Evolutionary conservation across 768 basidiomycete species (phyloP).

Genomic region (Saitozyma podzolica): DNA sequence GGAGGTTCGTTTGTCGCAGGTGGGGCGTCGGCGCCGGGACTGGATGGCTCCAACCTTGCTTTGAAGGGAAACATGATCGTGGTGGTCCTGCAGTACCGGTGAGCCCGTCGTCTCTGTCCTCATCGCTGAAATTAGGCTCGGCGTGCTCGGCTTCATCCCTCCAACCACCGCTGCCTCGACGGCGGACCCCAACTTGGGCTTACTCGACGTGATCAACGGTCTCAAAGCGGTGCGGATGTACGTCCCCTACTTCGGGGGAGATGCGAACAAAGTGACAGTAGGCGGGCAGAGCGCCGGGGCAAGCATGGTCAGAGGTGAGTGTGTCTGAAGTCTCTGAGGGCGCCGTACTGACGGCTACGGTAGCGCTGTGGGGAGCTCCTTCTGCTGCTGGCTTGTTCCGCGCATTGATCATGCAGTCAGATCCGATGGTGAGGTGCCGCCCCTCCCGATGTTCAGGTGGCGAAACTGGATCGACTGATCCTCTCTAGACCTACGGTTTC

Average conservation of each 20-base stretch:
- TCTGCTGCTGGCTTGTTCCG: slow-evolving; percentile 71
- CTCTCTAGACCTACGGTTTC: slow-evolving; percentile 68
- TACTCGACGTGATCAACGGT: slow-evolving; percentile 62
- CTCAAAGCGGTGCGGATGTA: slow-evolving; percentile 65
- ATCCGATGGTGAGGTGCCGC: slow-evolving; percentile 67
- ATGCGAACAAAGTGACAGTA: slow-evolving; percentile 61
- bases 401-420: slow-evolving; percentile 79
- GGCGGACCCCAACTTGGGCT: slow-evolving; percentile 57
- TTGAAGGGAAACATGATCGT: slow-evolving; percentile 69
- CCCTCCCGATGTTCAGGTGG: not conserved
- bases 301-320: slow-evolving; percentile 63
- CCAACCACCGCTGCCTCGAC: slow-evolving; percentile 52
- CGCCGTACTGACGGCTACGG: not conserved
- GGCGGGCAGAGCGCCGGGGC: slow-evolving; percentile 84
- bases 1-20: slow-evolving; percentile 78
- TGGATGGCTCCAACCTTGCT: slow-evolving; percentile 77
- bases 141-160: slow-evolving; percentile 67
- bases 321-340: no score
- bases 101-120: slow-evolving; percentile 52
- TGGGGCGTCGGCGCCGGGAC: slow-evolving; percentile 67
- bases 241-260: slow-evolving; percentile 67
- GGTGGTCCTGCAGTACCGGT: slow-evolving; percentile 77
- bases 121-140: slow-evolving; percentile 46
- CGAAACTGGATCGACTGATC: slow-evolving; percentile 2
- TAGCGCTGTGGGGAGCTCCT: slow-evolving; percentile 69